phyloP scores from a whole-genome alignment of 2,329 filamentous ascomycete species.

The Fusarium acutatum region DNA sequence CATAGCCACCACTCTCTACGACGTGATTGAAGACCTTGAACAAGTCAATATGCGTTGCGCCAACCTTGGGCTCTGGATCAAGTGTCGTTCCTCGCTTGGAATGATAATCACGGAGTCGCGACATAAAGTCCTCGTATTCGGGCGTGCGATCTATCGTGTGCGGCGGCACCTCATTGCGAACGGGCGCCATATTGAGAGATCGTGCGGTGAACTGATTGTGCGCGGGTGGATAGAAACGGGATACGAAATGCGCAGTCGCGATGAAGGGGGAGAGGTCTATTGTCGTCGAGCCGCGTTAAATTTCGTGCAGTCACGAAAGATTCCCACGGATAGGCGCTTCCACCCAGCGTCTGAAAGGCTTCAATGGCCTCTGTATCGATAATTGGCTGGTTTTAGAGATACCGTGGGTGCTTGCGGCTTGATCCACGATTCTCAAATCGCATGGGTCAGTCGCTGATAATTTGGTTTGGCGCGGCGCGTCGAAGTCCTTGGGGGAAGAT shows the following conservation, averaged over 20 bases:
- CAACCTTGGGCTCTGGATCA: slow-evolving; percentile 84
- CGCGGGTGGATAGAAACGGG: not conserved
- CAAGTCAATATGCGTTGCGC: slow-evolving; percentile 78
- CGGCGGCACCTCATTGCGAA: slow-evolving; percentile 49
- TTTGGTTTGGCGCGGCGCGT: slow-evolving; percentile 34
- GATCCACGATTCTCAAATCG: slow-evolving; percentile 29
- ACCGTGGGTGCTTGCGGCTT: slow-evolving; percentile 18
- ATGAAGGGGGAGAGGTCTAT: not conserved
- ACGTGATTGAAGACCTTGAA: slow-evolving; percentile 82
- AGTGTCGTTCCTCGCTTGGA: slow-evolving; percentile 80
- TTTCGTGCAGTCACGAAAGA: slow-evolving; percentile 6
- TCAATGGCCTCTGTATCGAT: not conserved
- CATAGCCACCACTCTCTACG: slow-evolving; percentile 82
- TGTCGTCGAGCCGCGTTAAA: slow-evolving; percentile 1
- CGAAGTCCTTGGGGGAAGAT: slow-evolving; percentile 17
- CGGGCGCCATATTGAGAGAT: slow-evolving; percentile 44
- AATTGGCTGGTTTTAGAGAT: slow-evolving; percentile 1
- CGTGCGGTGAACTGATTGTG: not conserved
- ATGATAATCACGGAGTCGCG: slow-evolving; percentile 77
- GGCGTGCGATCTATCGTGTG: slow-evolving; percentile 66
- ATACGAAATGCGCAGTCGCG: slow-evolving; percentile 10
- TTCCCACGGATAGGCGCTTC: not conserved
- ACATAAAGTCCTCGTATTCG: slow-evolving; percentile 83
- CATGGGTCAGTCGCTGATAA: slow-evolving; percentile 24
- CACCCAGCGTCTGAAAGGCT: not conserved